Base-by-base conservation (phyloP, 306 rosid species). In the Ceratonia siliqua region DNA sequence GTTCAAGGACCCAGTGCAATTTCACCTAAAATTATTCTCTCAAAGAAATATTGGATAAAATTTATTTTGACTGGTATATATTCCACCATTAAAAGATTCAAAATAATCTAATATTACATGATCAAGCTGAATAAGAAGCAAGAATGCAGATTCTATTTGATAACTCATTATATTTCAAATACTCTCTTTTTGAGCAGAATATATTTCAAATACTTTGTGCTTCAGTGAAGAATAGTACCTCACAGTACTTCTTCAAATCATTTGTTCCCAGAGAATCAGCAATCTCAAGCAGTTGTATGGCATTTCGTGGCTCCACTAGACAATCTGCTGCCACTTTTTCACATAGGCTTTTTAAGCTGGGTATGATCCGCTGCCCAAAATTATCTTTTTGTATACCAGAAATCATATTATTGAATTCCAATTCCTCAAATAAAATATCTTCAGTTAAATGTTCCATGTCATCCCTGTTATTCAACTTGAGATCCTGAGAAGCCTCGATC, bases 221-320 rank as follows among this genome's bases (percentile, higher is more conserved):
- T 41, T 73, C 14, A 54, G 61, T 53, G 33, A 69, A 39, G 36
- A 68, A 36, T 6, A 58, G 55, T 89, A 94, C 98, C 96, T 94
- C 95, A 50, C 97, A 94, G 39, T 94, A 80, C 84, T 90, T 90
- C 85, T 84, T 83, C 81, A 94, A 73, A 86, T 90, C 89, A 80
- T 84, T 79, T 24, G 95, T 97, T 70, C 82, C 94, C 13, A 94
- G 93, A 56, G 96, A 83, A 74, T 90, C 97, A 3, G 98, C 92
- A 79, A 94, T 92, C 81, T 94, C 97, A 63, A 94, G 95, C 74
- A 94, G 59, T 70, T 88, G 94, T 32, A 90, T 69, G 52, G 98
- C 91, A 81, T 94, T 94, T 22, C 98, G 89, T 73, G 98, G 98
- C 85, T 94, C 98, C 81, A 94, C 97, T 71, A 94, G 55, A 86